Base-by-base conservation (phyloP, 2,329 filamentous ascomycete genomes). In the Colletotrichum karsti region DNA sequence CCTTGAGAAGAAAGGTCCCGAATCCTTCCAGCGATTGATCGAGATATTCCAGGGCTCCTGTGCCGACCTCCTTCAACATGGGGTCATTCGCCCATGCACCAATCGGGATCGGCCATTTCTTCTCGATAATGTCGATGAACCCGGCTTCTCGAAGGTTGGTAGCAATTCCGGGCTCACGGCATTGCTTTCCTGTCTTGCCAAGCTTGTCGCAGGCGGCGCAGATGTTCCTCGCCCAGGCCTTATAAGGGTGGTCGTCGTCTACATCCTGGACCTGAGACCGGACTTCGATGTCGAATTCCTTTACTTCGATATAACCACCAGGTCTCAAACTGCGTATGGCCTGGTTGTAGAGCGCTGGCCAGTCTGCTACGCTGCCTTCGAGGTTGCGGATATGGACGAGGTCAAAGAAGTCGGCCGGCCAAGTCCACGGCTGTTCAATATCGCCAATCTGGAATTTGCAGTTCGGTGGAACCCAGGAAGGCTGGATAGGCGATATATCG, bases 361-460 rank as follows among this genome's bases (percentile, higher is more conserved):
- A 92, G 70, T 89, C 84, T 2, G 81, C 76, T 64, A 91, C 85
- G 42, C 84, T 83, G 20, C 89, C 90, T 3, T 83, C 81, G 76
- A 92, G 83, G 72, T 89, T 77, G 8, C 87, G 84, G 7, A 87
- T 84, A 73, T 91, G 90, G 58, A 92, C 84, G 70, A 85, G 89
- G 77, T 91, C 88, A 73, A 89, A 87, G 42, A 82, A 77, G 58
- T 54, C n/a, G 7, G 28, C 18, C 10, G 39, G 54, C 15, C 15
- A 64, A 18, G 5, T 79, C 88, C 88, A 90, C 0, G 74, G 72
- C 55, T 64, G 74, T 44, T 67, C 75, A 64, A 64, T 76, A 71
- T 78, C 80, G 57, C 77, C 80, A 63, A 82, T 77, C 7, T 79
- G 74, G 39, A 82, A 81, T 6, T 76, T 72, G 5, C 79, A 57